Evolutionary conservation across 352 stramenopile genomes (phyloP), one percentile per base, ranked within the genome.

Genomic region (Pythium pyrilobum): DNA sequence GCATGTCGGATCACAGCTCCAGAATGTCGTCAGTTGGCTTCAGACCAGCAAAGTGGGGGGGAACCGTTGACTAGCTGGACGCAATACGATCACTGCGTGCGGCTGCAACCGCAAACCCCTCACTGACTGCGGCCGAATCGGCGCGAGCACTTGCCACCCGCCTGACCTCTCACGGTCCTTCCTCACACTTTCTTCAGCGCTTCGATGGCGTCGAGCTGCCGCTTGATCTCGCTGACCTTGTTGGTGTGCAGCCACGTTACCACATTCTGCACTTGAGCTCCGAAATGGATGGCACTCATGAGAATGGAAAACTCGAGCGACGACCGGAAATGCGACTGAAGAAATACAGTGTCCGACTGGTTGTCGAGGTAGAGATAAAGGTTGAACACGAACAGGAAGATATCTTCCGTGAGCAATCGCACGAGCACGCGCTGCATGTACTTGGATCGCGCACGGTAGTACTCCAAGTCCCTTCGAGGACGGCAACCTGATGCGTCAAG

Each of bases 231-330:
- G 5, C 52, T 27, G 20, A 66, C 39, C 23, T 58, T 57, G 36
- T 66, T 58, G 16, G 46, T 21, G 15, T 56, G 45, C 15, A 62
- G 40, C 59, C 59, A 66, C 44, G 42, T 39, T 0, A 46, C 59
- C 13, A 62, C 58, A 20, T 32, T 53, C 41, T 66, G 59, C n/a
- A 36, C 18, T 29, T 66, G 52, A 16, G 52, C 41, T 3, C 59
- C 52, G 44, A 66, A 66, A 29, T 43, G 29, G 12, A 66, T 57
- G 5, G 59, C 46, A 25, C 59, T 66, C 52, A 48, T 58, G 39
- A 62, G 40, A 23, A 62, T 62, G 11, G 59, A 58, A 55, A 62
- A 62, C 39, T 66, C 59, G 24, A 66, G 52, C 45, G 59, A 55
- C n/a, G 32, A 34, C 6, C 59, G 51, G 33, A 66, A 66, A 16